Base-by-base conservation (phyloP, 2,329 filamentous ascomycete genomes). In the Chaetothyriales sp. region DNA sequence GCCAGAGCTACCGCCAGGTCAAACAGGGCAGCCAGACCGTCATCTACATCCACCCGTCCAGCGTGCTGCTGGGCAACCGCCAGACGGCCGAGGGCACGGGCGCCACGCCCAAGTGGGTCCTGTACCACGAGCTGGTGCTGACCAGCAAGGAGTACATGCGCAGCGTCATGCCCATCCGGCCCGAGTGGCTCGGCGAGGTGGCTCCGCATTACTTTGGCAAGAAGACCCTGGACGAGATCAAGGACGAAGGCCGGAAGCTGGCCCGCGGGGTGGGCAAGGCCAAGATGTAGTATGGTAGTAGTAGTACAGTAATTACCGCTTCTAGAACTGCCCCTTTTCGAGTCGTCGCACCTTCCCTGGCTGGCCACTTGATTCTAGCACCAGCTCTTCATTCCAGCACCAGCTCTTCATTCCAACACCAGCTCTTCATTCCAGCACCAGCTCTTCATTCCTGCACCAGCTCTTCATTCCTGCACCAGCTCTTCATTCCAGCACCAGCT, bases 201-300 rank as follows among this genome's bases (percentile, higher is more conserved):
- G 92, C 92, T 56, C 90, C 90, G 56, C 92, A 97, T 71, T 95
- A 89, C 64, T 87, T 95, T 67, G 95, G 94, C 71, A 85, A 86
- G 71, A 85, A 88, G 70, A 89, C 95, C 64, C 67, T 95, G 43
- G 90, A 95, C 33, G 33, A 40, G 33, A 40, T 40, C 33, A 40
- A 40, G 33, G 33, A 40, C 10, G 33, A 40, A 2, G 33, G 33
- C 33, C 33, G 33, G 10, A 40, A 40, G 33, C 33, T 40, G 15
- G 33, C 33, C 33, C 33, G 33, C 1, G 33, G 33, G 33, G 10
- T 15, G 15, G 33, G 33, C 33, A 40, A 40, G 33, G 33, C 33
- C 33, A 40, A 40, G 33, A 40, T 40, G 33, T 40, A 40, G 33
- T 33, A 33, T 8, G 5, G 10, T 33, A 33, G 29, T 33, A 5